These are phyloP conservation scores for Ascochyta lentis DNA, from an alignment of 2,329 filamentous ascomycete genomes.

Conservation along the genomic window DNA sequence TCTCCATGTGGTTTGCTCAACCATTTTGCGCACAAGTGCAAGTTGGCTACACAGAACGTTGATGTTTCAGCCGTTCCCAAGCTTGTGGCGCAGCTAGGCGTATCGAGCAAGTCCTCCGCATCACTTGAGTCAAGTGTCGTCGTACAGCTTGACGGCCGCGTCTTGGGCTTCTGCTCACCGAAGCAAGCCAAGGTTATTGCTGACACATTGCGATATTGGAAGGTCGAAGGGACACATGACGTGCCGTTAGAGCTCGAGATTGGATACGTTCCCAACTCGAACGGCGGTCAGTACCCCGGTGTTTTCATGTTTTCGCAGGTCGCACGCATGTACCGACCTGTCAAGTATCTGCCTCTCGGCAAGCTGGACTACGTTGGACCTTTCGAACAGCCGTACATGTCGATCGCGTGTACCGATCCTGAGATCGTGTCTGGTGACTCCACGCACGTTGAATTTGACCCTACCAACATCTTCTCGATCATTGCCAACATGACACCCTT, in stretches of 20 bases:
- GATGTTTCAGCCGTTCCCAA: conserved; percentile 78
- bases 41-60: conserved; percentile 77
- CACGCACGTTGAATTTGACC: conserved; percentile 91
- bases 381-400: conserved; percentile 98
- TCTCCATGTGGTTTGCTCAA: conserved; percentile 93
- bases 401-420: conserved; percentile 87
- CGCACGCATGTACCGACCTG: conserved; percentile 85
- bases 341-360: conserved; percentile 88
- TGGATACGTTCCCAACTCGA: conserved; percentile 86
- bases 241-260: conserved; percentile 88
- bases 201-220: conserved; percentile 92
- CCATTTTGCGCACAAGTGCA: conserved; percentile 93
- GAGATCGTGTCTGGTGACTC: conserved; percentile 89
- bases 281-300: conserved; percentile 93
- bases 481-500: conserved; percentile 99
- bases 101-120: conserved; percentile 76
- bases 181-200: conserved; percentile 81
- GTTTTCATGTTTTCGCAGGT: conserved; percentile 90
- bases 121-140: conserved; percentile 83
- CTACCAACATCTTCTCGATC: conserved; percentile 96
- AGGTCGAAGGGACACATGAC: conserved; percentile 82
- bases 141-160: conserved; percentile 86
- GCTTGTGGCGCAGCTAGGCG: conserved; percentile 79
- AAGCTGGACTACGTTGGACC: conserved; percentile 89
- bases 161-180: conserved; percentile 89